Percentiles rank a stretch among this genome's conserved stretches.
These are phyloP conservation scores for Escovopsis weberi DNA, from an alignment of 2,329 filamentous ascomycete species.

Conservation along the genomic window DNA sequence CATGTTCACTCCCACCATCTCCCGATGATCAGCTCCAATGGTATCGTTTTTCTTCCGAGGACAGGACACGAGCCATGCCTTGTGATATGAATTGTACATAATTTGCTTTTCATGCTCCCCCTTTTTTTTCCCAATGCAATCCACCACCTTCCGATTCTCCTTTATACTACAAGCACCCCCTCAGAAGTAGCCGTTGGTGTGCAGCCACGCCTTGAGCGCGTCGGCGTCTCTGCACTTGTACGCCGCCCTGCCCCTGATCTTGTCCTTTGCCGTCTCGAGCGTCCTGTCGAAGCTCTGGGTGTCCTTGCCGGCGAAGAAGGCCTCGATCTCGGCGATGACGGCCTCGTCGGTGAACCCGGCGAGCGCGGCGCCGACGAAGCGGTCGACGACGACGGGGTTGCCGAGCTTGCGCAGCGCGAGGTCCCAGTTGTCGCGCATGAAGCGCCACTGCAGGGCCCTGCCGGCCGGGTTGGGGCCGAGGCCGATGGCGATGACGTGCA, in stretches of 20 bases:
- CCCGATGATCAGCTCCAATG: not conserved
- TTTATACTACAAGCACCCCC: not conserved
- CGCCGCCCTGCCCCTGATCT: slow-evolving; percentile 65
- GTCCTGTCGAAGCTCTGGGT: slow-evolving; percentile 76
- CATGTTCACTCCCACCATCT: too few species aligned
- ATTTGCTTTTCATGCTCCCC: not conserved
- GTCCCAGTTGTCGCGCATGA: slow-evolving; percentile 72
- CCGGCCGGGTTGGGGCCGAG: slow-evolving; percentile 60
- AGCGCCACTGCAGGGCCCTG: slow-evolving; percentile 69
- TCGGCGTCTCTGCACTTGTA: slow-evolving; percentile 68
- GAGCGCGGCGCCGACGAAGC: slow-evolving; percentile 68
- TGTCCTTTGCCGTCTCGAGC: slow-evolving; percentile 72
- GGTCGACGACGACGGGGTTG: slow-evolving; percentile 80
- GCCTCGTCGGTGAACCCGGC: slow-evolving; percentile 61
- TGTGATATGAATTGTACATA: too few species aligned
- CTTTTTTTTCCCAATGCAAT: not conserved
- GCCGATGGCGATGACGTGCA: slow-evolving; percentile 65
- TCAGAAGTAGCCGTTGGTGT: slow-evolving; percentile 29
- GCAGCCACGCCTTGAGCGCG: slow-evolving; percentile 66
- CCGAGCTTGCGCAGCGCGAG: slow-evolving; percentile 55
- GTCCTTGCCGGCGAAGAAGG: slow-evolving; percentile 79
- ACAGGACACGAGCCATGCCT: too few species aligned
- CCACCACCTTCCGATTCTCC: too few species aligned
- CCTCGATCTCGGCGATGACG: slow-evolving; percentile 59
- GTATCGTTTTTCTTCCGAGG: not conserved